phyloP scores from a whole-genome alignment of 371 early-diverging fungal genomes.

The Saksenaea vasiformis region DNA sequence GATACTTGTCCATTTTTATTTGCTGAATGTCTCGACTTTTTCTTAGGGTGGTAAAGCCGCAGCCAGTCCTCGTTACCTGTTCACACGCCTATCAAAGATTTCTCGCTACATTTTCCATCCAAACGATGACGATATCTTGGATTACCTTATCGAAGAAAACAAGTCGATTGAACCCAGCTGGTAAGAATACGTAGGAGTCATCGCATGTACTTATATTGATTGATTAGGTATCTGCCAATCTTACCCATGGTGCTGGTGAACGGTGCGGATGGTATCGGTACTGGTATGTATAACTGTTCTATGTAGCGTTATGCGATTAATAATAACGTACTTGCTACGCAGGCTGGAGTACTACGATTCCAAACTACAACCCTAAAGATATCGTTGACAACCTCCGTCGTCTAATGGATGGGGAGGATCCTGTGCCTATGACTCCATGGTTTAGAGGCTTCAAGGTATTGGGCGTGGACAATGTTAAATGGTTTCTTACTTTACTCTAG shows the following conservation, averaged over 20 bases:
- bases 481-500: constrained; percentile 13
- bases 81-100: constrained; percentile 82
- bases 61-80: constrained; percentile 98
- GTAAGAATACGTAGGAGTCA: constrained; percentile 34
- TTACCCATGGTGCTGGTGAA: constrained; percentile 98
- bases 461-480: background rate
- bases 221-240: constrained; percentile 87
- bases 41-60: constrained; percentile 96
- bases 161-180: constrained; percentile 96
- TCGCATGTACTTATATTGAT: background rate
- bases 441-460: constrained; percentile 90
- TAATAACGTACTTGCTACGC: background rate
- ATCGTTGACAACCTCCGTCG: constrained; percentile 90
- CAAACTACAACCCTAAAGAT: constrained; percentile 93
- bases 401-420: constrained; percentile 79
- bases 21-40: background rate
- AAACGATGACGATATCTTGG: constrained; percentile 89
- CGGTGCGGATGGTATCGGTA: constrained; percentile 99
- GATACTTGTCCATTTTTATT: background rate
- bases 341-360: constrained; percentile 82
- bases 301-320: background rate
- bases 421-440: constrained; percentile 92
- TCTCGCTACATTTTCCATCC: constrained; percentile 86
- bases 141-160: constrained; percentile 95
- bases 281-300: constrained; percentile 60